These are phyloP conservation scores for Fusarium nelsonii DNA, from an alignment of 2,329 filamentous ascomycete species.

Conservation along the genomic window DNA sequence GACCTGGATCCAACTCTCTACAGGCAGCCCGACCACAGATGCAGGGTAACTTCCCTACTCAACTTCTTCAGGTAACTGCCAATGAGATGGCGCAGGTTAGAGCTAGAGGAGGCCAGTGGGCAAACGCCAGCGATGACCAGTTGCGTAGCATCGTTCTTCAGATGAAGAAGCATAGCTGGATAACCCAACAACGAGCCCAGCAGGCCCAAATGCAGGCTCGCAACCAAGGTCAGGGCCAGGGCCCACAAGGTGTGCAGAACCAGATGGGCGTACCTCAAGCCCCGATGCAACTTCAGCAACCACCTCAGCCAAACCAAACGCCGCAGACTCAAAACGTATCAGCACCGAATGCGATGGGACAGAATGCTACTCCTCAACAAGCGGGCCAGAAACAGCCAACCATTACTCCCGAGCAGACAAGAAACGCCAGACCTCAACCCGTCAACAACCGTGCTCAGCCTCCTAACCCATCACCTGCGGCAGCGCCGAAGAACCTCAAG, in stretches of 20 bases:
- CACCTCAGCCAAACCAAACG: conserved; percentile 56
- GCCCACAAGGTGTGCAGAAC: conserved; percentile 51
- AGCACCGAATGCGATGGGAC: conserved; percentile 59
- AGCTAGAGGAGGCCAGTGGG: conserved; percentile 43
- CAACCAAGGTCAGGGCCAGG: conserved; percentile 44
- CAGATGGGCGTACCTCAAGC: conserved; percentile 61
- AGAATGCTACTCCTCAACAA: conserved; percentile 51
- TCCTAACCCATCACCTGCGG: conserved; percentile 55
- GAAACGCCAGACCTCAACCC: conserved; percentile 45
- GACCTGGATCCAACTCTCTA: conserved; percentile 49
- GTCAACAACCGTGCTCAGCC: conserved; percentile 53
- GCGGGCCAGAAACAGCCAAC: conserved; percentile 50
- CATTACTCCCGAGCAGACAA: conserved; percentile 46
- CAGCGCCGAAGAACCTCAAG: conserved; percentile 62
- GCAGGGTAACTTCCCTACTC: conserved; percentile 46
- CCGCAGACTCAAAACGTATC: conserved; percentile 56
- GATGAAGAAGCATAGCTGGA: conserved; percentile 52
- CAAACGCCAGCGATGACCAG: conserved; percentile 52
- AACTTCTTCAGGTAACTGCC: conserved; percentile 51
- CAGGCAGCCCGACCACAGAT: conserved; percentile 45
- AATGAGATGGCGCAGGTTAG: conserved; percentile 53
- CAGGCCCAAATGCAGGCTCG: conserved; percentile 54
- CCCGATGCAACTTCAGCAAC: conserved; percentile 67
- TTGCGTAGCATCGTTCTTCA: conserved; percentile 50
- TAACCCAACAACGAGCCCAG: conserved; percentile 52